phyloP scores from a whole-genome alignment of 2,329 filamentous ascomycete genomes.

The Pseudogymnoascus sp. region DNA sequence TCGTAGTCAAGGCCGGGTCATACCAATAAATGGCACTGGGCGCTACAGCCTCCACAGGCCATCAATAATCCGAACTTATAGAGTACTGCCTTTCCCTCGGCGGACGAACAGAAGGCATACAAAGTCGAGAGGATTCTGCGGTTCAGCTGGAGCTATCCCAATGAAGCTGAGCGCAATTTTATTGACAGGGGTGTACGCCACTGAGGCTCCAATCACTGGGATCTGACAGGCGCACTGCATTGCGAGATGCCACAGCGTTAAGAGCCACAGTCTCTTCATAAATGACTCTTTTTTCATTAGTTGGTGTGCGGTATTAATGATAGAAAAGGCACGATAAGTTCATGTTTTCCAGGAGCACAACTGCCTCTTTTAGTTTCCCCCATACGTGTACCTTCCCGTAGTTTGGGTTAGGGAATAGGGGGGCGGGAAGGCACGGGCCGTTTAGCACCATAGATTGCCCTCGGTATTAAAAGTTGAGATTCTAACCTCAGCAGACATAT shows the following conservation, averaged over 20 bases:
- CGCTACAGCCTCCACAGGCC: background rate
- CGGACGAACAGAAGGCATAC: background rate
- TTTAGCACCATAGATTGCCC: background rate
- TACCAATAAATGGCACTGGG: background rate
- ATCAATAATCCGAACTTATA: background rate
- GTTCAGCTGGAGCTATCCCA: background rate
- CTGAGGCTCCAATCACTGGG: background rate
- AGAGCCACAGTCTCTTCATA: background rate
- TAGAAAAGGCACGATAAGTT: background rate
- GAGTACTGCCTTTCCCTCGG: background rate
- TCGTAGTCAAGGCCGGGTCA: background rate
- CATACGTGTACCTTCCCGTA: background rate
- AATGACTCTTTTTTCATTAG: background rate
- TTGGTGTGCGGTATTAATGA: background rate
- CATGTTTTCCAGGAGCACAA: background rate
- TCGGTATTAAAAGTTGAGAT: too few relatives aligned
- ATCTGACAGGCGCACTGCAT: background rate
- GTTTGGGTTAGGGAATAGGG: background rate
- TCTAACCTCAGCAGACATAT: too few relatives aligned
- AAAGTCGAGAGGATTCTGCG: background rate
- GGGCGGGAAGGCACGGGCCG: background rate
- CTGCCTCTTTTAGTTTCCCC: background rate
- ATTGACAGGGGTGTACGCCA: background rate
- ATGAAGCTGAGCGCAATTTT: background rate
- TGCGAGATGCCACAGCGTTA: too few relatives aligned